Evolutionary conservation across 1,284 basidiomycete genomes (phyloP).

Genomic region (Austroboletus rostrupii): DNA sequence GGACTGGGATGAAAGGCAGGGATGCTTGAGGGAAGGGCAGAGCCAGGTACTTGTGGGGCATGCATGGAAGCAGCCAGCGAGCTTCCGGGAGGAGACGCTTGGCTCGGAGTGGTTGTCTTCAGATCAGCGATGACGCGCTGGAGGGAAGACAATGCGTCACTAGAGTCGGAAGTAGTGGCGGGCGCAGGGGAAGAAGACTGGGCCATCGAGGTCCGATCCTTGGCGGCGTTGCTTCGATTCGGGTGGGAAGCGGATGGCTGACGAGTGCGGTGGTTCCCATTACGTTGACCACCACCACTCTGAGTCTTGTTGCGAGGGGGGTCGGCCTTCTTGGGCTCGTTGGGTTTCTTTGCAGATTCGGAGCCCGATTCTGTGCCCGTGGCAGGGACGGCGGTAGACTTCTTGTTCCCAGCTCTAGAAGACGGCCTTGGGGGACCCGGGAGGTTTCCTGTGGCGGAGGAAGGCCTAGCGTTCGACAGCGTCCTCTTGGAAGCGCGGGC

Average conservation of each 20-base stretch:
- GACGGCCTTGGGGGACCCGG: slow-evolving; percentile 52
- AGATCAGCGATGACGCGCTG: slow-evolving; percentile 82
- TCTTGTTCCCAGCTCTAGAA: slow-evolving; percentile 63
- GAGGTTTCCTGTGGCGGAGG: slow-evolving; percentile 39
- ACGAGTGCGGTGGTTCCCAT: slow-evolving; percentile 50
- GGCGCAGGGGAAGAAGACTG: slow-evolving; percentile 46
- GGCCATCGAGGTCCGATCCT: slow-evolving; percentile 43
- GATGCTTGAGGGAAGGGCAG: slow-evolving; percentile 59
- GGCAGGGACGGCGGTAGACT: slow-evolving; percentile 34
- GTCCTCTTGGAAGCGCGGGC: slow-evolving; percentile 55
- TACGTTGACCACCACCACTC: slow-evolving; percentile 41
- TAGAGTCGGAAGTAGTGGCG: slow-evolving; percentile 46
- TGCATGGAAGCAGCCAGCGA: slow-evolving; percentile 45
- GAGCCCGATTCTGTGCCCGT: slow-evolving; percentile 60
- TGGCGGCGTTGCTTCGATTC: slow-evolving; percentile 40
- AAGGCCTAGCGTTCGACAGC: slow-evolving; percentile 49
- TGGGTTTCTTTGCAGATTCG: slow-evolving; percentile 57
- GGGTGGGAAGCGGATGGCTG: slow-evolving; percentile 53
- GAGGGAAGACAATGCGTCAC: slow-evolving; percentile 72
- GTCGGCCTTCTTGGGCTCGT: slow-evolving; percentile 55
- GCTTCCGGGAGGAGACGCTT: slow-evolving; percentile 35
- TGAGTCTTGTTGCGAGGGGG: slow-evolving; percentile 52
- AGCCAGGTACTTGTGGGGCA: slow-evolving; percentile 40
- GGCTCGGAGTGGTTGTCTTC: slow-evolving; percentile 61
- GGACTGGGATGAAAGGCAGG: slow-evolving; percentile 70